A percentile compares a stretch with the other conserved stretches of the same genome.
Conservation (phyloP, 2,329 filamentous ascomycete species). For the Aspergillus glaucus region DNA sequence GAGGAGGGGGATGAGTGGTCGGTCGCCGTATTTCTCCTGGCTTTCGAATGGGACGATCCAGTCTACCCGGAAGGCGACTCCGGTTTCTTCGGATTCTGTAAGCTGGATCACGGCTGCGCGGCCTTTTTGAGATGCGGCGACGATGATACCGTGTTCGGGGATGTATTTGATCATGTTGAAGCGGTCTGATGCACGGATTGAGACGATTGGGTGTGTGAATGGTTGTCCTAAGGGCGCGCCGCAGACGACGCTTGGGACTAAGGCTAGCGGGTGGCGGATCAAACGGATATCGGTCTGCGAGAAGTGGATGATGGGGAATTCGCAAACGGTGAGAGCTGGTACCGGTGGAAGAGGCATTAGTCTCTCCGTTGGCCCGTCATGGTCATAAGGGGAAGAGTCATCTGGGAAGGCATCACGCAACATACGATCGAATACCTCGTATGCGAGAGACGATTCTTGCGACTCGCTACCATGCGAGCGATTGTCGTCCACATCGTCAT, state of each 20-base stretch:
- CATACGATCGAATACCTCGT: slow-evolving; percentile 15
- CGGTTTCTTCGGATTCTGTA: slow-evolving; percentile 33
- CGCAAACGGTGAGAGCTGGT: slow-evolving; percentile 15
- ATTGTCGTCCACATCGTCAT: slow-evolving; percentile 9
- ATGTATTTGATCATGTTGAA: slow-evolving; percentile 55
- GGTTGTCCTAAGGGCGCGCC: slow-evolving; percentile 23
- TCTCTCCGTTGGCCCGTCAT: background rate
- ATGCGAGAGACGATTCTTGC: slow-evolving; percentile 5
- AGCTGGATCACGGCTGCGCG: slow-evolving; percentile 50
- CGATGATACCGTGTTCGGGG: slow-evolving; percentile 52
- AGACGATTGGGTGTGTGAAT: slow-evolving; percentile 18
- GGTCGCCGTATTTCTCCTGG: slow-evolving; percentile 42
- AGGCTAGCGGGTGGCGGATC: slow-evolving; percentile 26
- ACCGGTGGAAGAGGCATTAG: slow-evolving; percentile 5
- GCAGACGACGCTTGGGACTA: slow-evolving; percentile 26
- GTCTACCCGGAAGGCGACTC: slow-evolving; percentile 49
- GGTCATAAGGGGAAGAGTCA: slow-evolving; percentile 1
- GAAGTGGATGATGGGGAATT: slow-evolving; percentile 39
- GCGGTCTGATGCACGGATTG: slow-evolving; percentile 38
- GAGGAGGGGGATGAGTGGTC: slow-evolving; percentile 43
- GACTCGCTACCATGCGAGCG: slow-evolving; percentile 10
- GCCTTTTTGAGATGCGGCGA: slow-evolving; percentile 53
- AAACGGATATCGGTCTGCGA: slow-evolving; percentile 35
- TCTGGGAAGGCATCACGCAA: slow-evolving; percentile 4
- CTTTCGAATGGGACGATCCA: slow-evolving; percentile 48